A percentile compares a stretch with the other conserved stretches of the same genome.
Conservation (phyloP, 2,329 filamentous ascomycete genomes). For the Fusarium praegraminearum region DNA sequence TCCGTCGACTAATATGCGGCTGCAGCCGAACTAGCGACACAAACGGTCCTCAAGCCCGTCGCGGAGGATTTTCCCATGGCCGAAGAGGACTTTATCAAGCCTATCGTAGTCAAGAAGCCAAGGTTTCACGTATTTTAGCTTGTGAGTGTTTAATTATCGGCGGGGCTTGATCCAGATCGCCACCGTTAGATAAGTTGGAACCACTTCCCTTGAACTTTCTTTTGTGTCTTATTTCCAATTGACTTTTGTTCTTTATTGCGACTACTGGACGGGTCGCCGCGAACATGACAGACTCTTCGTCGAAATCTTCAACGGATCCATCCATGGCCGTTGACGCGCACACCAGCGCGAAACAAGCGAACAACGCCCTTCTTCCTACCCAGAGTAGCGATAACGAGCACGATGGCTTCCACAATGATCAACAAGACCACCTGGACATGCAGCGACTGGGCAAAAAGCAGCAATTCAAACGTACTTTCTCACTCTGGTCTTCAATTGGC, state of each 20-base stretch:
- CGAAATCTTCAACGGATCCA: conserved; percentile 2
- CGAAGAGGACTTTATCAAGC: not conserved
- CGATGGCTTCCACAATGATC: conserved; percentile 28
- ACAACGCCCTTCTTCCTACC: not conserved
- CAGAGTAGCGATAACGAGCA: conserved; percentile 6
- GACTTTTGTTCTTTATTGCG: not conserved
- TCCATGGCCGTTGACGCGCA: not conserved
- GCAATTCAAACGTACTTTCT: conserved; percentile 28
- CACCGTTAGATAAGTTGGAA: not conserved
- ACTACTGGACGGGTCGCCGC: not conserved
- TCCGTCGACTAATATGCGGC: not conserved
- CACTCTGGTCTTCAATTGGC: conserved; percentile 32
- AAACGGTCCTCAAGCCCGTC: conserved; percentile 1
- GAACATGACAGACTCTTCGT: conserved; percentile 2
- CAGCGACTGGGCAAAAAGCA: conserved; percentile 34
- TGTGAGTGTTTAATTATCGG: not conserved
- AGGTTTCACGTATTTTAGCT: conserved; percentile 3
- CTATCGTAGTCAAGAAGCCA: not conserved
- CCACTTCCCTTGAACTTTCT: not conserved
- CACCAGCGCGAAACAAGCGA: conserved; percentile 8
- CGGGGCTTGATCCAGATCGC: not conserved
- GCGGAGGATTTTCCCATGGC: not conserved
- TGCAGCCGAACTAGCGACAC: conserved; percentile 2
- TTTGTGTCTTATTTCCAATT: not conserved
- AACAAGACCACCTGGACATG: conserved; percentile 31